Evolutionary conservation across 2,329 filamentous ascomycete genomes (phyloP), one percentile per base, ranked within the genome.

Genomic region (Triangularia verruculosa): DNA sequence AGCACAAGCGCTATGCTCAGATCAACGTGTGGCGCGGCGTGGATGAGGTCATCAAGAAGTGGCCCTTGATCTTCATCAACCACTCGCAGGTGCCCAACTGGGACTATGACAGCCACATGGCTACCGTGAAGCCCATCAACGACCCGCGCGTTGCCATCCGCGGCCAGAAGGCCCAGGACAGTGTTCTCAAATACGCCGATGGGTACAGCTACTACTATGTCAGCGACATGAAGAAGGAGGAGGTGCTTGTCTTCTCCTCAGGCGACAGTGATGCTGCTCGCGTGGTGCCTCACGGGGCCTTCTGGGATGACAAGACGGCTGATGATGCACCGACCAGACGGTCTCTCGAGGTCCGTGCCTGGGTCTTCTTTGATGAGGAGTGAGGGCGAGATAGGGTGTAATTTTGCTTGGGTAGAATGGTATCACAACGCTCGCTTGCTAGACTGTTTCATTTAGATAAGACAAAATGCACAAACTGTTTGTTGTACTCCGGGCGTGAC

Each of bases 1-100:
- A 59, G 39, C 27, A 52, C 39, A 59, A 59, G 57, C 57, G 57
- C 4, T 59, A 47, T 25, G 57, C 57, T 1, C 57, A 59, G 39
- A 59, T 59, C 57, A 59, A 59, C n/a, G 57, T 59, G 12, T 59
- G 57, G 57, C 57, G 57, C 13, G 39, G 57, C 24, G 47, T 59
- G 15, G 39, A 59, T n/a, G 57, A 52, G 34, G 22, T 28, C 22
- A 25, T 59, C 15, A 39, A 52, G 39, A 59, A 43, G 22, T 59
- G 57, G 57, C 57, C 57, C 13, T 39, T 59, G 7, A 43, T 43
- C 13, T 59, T 59, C 15, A 52, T 59, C 34, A 43, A 59, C 39
- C 57, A 59, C 39, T 22, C 22, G 13, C 27, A 30, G 15, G 57
- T 59, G 5, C 15, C 39, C 39, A 27, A 27, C 13, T 59, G 57